Conservation (phyloP, 192 early-diverging fungal genomes). For the Thoreauomyces humboldtii region DNA sequence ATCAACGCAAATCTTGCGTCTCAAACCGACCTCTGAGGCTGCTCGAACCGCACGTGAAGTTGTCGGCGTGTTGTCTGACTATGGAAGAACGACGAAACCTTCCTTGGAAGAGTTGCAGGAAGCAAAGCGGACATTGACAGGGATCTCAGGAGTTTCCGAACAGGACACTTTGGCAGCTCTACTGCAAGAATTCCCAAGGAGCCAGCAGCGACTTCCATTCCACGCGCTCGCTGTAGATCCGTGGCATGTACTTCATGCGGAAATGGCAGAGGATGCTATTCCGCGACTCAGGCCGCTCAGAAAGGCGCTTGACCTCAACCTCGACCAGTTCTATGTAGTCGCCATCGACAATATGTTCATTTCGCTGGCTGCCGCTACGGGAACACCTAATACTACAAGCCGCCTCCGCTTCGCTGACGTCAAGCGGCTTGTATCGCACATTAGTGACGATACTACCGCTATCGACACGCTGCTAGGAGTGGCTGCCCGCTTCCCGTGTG, state of each 20-base stretch:
- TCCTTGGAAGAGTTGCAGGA: slow-evolving; percentile 44
- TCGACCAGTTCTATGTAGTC: slow-evolving; percentile 64
- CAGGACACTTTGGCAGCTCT: neutral
- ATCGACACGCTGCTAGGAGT: slow-evolving; percentile 53
- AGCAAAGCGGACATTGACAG: neutral
- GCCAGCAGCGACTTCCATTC: slow-evolving; percentile 58
- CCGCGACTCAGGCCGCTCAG: slow-evolving; percentile 55
- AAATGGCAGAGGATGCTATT: slow-evolving; percentile 54
- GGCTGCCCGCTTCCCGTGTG: slow-evolving; percentile 56
- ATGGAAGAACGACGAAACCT: slow-evolving; percentile 46
- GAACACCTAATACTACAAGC: too few relatives aligned
- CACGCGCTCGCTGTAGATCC: slow-evolving; percentile 49
- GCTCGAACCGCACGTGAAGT: slow-evolving; percentile 42
- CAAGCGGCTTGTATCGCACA: slow-evolving; percentile 52
- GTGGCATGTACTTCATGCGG: slow-evolving; percentile 48
- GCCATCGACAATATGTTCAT: slow-evolving; percentile 57
- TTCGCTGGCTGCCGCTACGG: neutral
- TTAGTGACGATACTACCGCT: slow-evolving; percentile 49
- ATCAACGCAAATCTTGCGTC: slow-evolving; percentile 47
- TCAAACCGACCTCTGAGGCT: slow-evolving; percentile 42
- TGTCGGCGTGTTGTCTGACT: slow-evolving; percentile 54
- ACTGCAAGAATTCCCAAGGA: slow-evolving; percentile 34
- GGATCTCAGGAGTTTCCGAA: neutral
- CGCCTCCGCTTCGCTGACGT: slow-evolving; percentile 41
- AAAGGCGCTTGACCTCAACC: slow-evolving; percentile 45